Percentiles rank a stretch among this genome's conserved stretches.
phyloP scores from a whole-genome alignment of 257 asterid genomes.

The Ilex asprella region DNA sequence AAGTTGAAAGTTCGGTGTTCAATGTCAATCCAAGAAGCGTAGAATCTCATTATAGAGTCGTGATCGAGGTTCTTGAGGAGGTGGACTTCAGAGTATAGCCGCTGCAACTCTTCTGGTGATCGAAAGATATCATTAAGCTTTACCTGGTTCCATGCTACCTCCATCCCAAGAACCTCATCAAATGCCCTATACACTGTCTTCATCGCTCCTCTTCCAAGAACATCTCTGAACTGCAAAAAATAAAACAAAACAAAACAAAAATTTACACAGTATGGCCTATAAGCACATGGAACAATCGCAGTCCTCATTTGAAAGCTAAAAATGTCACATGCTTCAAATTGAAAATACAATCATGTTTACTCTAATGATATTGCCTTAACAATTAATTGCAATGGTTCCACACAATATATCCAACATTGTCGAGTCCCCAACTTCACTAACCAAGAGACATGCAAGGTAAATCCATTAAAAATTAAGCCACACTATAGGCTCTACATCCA shows the following conservation, averaged over 20 bases:
- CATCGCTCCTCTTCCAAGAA: slow-evolving; percentile 81
- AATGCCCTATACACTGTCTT: slow-evolving; percentile 69
- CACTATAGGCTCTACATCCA: no score
- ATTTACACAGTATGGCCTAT: not conserved
- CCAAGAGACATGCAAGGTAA: no score
- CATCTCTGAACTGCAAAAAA: slow-evolving; percentile 51
- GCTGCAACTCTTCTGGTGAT: slow-evolving; percentile 48
- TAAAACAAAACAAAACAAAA: not conserved
- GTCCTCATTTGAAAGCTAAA: no score
- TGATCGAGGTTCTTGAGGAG: slow-evolving; percentile 65
- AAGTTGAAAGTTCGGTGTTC: slow-evolving; percentile 62
- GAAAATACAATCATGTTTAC: no score
- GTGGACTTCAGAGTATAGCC: slow-evolving; percentile 75
- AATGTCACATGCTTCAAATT: no score
- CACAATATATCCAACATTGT: no score
- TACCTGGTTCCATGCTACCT: slow-evolving; percentile 87
- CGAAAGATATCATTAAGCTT: slow-evolving; percentile 40
- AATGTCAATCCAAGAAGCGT: slow-evolving; percentile 53
- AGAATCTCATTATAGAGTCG: slow-evolving; percentile 53
- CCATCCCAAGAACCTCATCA: slow-evolving; percentile 60
- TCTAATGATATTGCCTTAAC: no score
- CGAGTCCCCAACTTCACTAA: no score
- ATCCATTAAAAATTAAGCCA: no score
- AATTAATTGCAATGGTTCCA: no score
- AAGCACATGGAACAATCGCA: no score